A percentile compares a stretch with the other conserved stretches of the same genome.
Evolutionary conservation across 2,329 filamentous ascomycete genomes (phyloP).

Genomic region (Clarireedia paspali): DNA sequence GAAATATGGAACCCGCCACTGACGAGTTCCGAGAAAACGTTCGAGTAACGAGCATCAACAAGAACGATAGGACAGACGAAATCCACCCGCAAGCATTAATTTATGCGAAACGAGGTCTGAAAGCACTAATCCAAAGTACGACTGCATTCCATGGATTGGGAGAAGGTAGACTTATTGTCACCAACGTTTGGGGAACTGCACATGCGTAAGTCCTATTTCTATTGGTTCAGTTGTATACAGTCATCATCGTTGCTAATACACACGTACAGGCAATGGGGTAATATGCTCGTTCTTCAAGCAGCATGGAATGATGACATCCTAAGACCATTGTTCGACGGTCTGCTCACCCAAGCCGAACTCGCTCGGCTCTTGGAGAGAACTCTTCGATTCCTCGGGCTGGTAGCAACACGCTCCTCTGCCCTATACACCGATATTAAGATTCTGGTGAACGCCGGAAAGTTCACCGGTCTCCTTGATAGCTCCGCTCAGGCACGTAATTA

Average conservation of each 20-base stretch:
- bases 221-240: not conserved
- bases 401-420: constrained; percentile 66
- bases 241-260: constrained; percentile 19
- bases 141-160: constrained; percentile 64
- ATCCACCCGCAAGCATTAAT: constrained; percentile 41
- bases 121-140: constrained; percentile 77
- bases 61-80: constrained; percentile 27
- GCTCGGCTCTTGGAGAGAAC: constrained; percentile 61
- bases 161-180: constrained; percentile 67
- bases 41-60: constrained; percentile 31
- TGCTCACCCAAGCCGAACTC: constrained; percentile 50
- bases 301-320: constrained; percentile 63
- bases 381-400: constrained; percentile 64
- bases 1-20: constrained; percentile 13
- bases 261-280: constrained; percentile 78
- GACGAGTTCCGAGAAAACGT: constrained; percentile 21
- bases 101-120: constrained; percentile 43
- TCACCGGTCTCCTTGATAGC: constrained; percentile 14
- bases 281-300: constrained; percentile 82
- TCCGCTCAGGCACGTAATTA: constrained; percentile 7
- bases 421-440: constrained; percentile 69
- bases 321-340: constrained; percentile 44
- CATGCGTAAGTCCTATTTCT: constrained; percentile 67
- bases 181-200: constrained; percentile 92
- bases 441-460: constrained; percentile 38